Evolutionary conservation across 805 yeast genomes (phyloP), one percentile per base, ranked within the genome.

Genomic region (Debaryomyces maramus): DNA sequence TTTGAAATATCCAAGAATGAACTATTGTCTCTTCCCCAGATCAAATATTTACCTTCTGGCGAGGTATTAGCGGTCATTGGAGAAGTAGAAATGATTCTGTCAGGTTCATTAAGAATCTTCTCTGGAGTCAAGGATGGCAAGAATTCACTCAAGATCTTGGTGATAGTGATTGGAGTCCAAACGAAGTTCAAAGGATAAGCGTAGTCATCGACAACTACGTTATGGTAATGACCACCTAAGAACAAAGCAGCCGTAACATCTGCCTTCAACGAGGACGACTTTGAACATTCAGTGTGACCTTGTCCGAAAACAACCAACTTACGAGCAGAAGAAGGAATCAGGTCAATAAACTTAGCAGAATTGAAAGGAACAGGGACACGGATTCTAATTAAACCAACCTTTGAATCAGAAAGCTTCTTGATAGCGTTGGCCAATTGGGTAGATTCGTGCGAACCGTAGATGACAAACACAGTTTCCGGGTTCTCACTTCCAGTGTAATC

Each of bases 331-430:
- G 60, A 45, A 20, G 96, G 91, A 37, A 90, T 67, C 8, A 73
- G 56, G 3, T 67, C 56, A 37, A 78, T 65, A 58, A 89, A 88
- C 49, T 75, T 76, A 22, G 68, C 71, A 23, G 77, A 71, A 51
- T 83, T 79, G 63, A 89, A 88, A 9, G 97, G 97, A 38, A 83
- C 66, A 40, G 95, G 91, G 32, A 87, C 78, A 63, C 96, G 78
- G 36, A 82, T 77, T 40, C 83, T 75, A 41, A 90, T 61, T 36
- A 83, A 77, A 47, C 89, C 95, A 37, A 79, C 74, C n/a, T 69
- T 61, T 36, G 61, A 59, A 15, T 61, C 58, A 6, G 67, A 56
- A 27, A 63, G 54, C 15, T 57, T 55, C 23, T 57, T 48, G 34
- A 82, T 66, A 20, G 75, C 70, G 19, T 66, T 61, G 34, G 75